A percentile compares a stretch with the other conserved stretches of the same genome.
These are phyloP conservation scores for Hibiscus trionum DNA, from an alignment of 345 rosid species.

Conservation along the genomic window DNA sequence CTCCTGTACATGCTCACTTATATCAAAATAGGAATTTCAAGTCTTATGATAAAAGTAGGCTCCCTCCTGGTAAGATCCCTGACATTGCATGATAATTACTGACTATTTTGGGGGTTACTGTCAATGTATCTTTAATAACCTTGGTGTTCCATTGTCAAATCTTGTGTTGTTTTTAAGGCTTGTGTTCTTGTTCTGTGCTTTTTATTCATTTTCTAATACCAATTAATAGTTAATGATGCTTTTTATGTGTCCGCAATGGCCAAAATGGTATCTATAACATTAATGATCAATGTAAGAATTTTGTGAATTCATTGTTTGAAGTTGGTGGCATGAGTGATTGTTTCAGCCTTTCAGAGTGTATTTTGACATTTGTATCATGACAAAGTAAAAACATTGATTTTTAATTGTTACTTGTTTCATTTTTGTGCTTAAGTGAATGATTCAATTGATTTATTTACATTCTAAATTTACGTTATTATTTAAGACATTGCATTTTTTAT, in stretches of 20 bases:
- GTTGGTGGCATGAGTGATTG: background rate
- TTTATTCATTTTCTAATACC: background rate
- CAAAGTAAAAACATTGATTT: slow-evolving; percentile 29
- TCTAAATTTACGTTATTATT: background rate
- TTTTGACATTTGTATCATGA: slow-evolving; percentile 19
- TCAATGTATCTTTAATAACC: background rate
- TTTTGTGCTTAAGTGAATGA: background rate
- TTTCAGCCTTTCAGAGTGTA: background rate
- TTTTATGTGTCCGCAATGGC: background rate
- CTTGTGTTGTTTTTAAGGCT: no score
- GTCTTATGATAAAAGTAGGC: slow-evolving; percentile 56
- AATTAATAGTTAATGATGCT: background rate
- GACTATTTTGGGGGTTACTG: background rate
- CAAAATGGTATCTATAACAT: background rate
- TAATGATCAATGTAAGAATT: background rate
- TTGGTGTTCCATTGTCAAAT: background rate
- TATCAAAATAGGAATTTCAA: slow-evolving; percentile 35
- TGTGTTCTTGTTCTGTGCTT: no score
- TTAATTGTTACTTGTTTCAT: background rate
- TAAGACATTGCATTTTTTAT: background rate
- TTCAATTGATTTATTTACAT: background rate
- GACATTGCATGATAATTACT: background rate
- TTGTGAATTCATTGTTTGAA: no score
- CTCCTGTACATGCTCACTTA: slow-evolving; percentile 36
- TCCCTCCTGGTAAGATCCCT: slow-evolving; percentile 67